Percentiles rank a stretch among this genome's conserved stretches.
phyloP scores from a whole-genome alignment of 2,329 filamentous ascomycete species.

The Cladophialophora chaetospira region DNA sequence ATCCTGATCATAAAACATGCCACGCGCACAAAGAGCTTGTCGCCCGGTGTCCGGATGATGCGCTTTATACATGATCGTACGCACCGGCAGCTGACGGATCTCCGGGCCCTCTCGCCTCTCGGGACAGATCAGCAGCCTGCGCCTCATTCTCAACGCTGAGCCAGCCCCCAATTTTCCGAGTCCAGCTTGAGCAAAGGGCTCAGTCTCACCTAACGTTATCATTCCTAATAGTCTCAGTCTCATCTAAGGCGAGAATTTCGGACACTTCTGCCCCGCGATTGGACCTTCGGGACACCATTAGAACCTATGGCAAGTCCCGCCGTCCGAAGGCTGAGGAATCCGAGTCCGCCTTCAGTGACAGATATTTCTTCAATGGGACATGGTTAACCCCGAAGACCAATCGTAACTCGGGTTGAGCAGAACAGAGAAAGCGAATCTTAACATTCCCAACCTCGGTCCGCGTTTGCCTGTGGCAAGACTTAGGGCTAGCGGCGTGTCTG shows the following conservation, averaged over 20 bases:
- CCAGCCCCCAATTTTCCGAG: not conserved
- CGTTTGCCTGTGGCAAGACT: too few species aligned
- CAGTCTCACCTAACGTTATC: not conserved
- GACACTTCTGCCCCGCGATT: too few species aligned
- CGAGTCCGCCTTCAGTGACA: too few species aligned
- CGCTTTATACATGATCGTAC: conserved; percentile 8
- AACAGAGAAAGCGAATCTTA: too few species aligned
- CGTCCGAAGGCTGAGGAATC: too few species aligned
- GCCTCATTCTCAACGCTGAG: not conserved
- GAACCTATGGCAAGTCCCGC: too few species aligned
- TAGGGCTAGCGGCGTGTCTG: not conserved
- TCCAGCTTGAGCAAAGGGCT: not conserved
- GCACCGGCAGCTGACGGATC: conserved; percentile 6
- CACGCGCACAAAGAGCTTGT: not conserved
- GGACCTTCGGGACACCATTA: too few species aligned
- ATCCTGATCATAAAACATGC: not conserved
- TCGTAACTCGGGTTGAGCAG: too few species aligned
- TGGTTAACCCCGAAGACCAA: too few species aligned
- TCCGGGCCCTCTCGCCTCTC: not conserved
- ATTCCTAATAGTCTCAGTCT: not conserved
- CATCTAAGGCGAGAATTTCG: too few species aligned
- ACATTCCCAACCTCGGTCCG: too few species aligned
- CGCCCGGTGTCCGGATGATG: conserved; percentile 2
- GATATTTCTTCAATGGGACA: too few species aligned
- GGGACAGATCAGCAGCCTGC: conserved; percentile 5